phyloP scores from a whole-genome alignment of 75 land plant genomes.

The Adiantum capillusveneris region DNA sequence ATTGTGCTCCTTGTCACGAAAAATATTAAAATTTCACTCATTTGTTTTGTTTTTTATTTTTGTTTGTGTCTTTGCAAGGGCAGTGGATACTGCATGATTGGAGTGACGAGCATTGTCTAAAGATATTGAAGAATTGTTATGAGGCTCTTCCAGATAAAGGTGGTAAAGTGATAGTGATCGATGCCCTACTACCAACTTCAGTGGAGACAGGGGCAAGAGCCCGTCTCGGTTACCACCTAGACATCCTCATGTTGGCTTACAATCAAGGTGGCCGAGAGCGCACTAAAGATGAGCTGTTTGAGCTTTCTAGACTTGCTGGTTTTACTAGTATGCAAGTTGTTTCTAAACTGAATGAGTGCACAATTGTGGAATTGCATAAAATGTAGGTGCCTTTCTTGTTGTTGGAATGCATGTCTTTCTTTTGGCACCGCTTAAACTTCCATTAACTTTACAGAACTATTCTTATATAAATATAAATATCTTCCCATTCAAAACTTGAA shows the following conservation, averaged over 20 bases:
- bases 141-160: constrained; percentile 14
- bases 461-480: too few relatives aligned
- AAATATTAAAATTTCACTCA: too few relatives aligned
- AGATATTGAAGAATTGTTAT: constrained; percentile 10
- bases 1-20: too few relatives aligned
- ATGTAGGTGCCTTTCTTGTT: too few relatives aligned
- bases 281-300: constrained; percentile 20
- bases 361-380: too few relatives aligned
- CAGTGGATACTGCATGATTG: constrained; percentile 14
- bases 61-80: neutral
- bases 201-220: neutral
- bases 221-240: constrained; percentile 3
- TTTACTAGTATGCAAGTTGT: too few relatives aligned
- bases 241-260: constrained; percentile 31
- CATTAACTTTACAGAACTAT: too few relatives aligned
- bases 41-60: neutral
- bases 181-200: neutral
- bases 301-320: neutral
- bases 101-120: constrained; percentile 12
- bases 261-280: constrained; percentile 21
- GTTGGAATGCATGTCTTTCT: too few relatives aligned
- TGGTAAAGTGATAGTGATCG: neutral
- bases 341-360: too few relatives aligned
- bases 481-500: too few relatives aligned
- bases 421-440: too few relatives aligned